Evolutionary conservation across 2,329 filamentous ascomycete genomes (phyloP).

Genomic region (Apiospora pterosperma): DNA sequence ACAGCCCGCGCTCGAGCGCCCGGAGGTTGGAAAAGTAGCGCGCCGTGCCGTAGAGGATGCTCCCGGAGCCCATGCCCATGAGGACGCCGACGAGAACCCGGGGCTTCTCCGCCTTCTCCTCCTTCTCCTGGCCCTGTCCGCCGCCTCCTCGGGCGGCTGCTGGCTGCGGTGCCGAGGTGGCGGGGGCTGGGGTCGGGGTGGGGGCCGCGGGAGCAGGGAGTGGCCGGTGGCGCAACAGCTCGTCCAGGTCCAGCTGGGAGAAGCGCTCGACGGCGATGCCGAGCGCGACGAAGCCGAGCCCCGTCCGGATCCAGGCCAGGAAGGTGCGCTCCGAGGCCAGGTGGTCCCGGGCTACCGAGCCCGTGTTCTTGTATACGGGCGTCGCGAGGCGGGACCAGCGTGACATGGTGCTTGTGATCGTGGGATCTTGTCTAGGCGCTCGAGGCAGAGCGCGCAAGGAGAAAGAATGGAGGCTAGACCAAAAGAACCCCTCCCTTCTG

Average conservation of each 20-base stretch:
- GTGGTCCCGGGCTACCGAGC: constrained; percentile 48
- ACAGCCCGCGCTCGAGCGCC: constrained; percentile 39
- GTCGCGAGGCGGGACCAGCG: constrained; percentile 14
- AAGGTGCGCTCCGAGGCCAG: constrained; percentile 52
- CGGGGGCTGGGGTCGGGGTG: constrained; percentile 14
- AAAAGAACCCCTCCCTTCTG: not conserved
- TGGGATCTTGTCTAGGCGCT: not conserved
- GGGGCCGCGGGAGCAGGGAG: not conserved
- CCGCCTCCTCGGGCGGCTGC: constrained; percentile 10
- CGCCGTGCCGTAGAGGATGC: constrained; percentile 42
- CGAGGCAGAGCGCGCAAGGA: not conserved
- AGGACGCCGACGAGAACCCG: constrained; percentile 37
- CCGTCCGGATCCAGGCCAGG: constrained; percentile 48
- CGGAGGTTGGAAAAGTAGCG: constrained; percentile 43
- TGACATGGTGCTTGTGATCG: constrained; percentile 1
- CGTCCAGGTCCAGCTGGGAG: constrained; percentile 38
- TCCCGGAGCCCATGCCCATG: constrained; percentile 40
- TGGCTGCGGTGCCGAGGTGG: constrained; percentile 13
- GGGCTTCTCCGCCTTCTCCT: constrained; percentile 25
- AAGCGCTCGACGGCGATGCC: constrained; percentile 47
- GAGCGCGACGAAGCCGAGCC: constrained; percentile 48
- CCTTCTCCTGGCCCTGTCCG: constrained; percentile 9
- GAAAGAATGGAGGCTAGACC: not conserved
- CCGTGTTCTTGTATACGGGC: constrained; percentile 39
- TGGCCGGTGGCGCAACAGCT: constrained; percentile 15